Evolutionary conservation across 768 basidiomycete genomes (phyloP).

Genomic region (Tylopilus plumbeoviolaceoides): DNA sequence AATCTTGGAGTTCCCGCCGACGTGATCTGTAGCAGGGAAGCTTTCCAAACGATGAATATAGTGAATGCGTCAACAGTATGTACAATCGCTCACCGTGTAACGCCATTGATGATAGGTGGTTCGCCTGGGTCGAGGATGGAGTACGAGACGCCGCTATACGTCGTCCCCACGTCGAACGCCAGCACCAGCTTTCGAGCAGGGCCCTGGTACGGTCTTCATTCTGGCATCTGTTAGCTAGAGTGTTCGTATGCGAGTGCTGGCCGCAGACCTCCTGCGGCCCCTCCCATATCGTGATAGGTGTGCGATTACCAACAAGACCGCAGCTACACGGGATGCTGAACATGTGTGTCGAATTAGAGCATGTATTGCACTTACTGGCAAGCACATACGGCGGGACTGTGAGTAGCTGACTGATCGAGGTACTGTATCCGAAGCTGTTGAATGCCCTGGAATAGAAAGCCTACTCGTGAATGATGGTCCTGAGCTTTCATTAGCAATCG

Average conservation of each 20-base stretch:
- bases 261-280: too few relatives aligned
- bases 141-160: constrained; percentile 48
- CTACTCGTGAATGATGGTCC: constrained; percentile 3
- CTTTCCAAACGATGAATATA: too few relatives aligned
- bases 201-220: constrained; percentile 38
- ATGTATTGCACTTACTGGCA: not conserved
- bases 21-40: too few relatives aligned
- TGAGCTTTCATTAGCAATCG: not conserved
- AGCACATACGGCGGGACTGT: not conserved
- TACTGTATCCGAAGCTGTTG: constrained; percentile 1
- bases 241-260: too few relatives aligned
- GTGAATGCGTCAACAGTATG: too few relatives aligned
- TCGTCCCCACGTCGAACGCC: too few relatives aligned
- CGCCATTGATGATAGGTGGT: too few relatives aligned
- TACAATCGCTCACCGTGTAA: too few relatives aligned
- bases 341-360: not conserved
- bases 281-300: too few relatives aligned
- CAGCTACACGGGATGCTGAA: not conserved
- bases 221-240: too few relatives aligned
- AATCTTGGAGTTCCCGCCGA: constrained; percentile 47
- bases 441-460: not conserved
- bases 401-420: not conserved
- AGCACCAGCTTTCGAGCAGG: constrained; percentile 41
- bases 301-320: not conserved
- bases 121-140: constrained; percentile 31